Base-by-base conservation (phyloP, 1,284 basidiomycete species). In the Cryptococcus sp. region DNA sequence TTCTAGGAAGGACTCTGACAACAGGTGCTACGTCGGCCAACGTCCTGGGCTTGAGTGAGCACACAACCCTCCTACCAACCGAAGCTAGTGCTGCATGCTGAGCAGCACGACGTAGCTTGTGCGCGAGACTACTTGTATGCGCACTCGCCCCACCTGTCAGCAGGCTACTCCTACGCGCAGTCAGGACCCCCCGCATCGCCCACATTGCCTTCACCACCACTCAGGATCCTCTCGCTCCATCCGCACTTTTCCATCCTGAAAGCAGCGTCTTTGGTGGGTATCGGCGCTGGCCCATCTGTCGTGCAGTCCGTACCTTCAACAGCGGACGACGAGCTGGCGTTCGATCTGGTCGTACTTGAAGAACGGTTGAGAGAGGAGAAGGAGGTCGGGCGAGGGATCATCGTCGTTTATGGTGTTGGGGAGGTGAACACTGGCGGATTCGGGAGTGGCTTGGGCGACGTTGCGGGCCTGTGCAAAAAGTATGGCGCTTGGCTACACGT, bases 351-450 rank as follows among this genome's bases (percentile, higher is more conserved):
- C 0, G 55, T 59, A 19, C 66, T 83, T 20, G 78, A 80, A 57
- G 57, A 47, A 16, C 49, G 66, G 5, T 53, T 83, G 48, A 60
- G 61, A 38, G 58, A 54, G 13, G 74, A 77, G 47, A 48, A 62
- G 6, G 57, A 60, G 5, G 50, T 54, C 0, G 75, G 76, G 1
- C 66, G 71, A 45, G 79, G 73, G 0, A 68, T 75, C 0, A 79
- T 83, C 23, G 77, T 83, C 1, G 73, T 69, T 1, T 75, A 79
- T 20, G 77, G 76, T 3, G 68, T 81, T 22, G 82, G 82, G 5
- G 82, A 84, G 65, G 82, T 84, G 35, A 83, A 83, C 63, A 83
- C 82, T 57, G 81, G 81, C 20, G 79, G 74, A 2, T 78, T 80
- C 52, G 80, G 77, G 3, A 68, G 66, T 11, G 65, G 72, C 15